Evolutionary conservation across 2,329 filamentous ascomycete genomes (phyloP), one percentile per base, ranked within the genome.

Genomic region (Ceratocystis huliohia): DNA sequence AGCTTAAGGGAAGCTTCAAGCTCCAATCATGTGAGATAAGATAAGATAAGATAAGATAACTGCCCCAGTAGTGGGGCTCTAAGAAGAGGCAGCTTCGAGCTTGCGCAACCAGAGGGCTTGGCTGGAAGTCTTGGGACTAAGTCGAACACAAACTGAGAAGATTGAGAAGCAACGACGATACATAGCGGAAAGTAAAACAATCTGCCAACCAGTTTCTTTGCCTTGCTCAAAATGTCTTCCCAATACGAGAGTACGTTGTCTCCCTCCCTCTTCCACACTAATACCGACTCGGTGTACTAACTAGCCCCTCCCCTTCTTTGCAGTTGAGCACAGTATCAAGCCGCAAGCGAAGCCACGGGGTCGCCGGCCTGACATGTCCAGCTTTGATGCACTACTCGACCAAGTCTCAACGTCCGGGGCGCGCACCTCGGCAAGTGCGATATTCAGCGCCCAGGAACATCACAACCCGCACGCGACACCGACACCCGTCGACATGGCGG

Each of bases 291-390:
- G 13, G 13, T 41, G 37, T 41, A 41, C 37, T 41, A 13, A 41
- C 37, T 15, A 15, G 13, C 28, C 46, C 61, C 50, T 48, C 20
- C 17, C 25, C 44, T 33, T 33, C 56, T 30, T 10, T 50, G 5
- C 69, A 87, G 84, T 87, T 73, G 84, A 87, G 73, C 84, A 87
- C 76, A 66, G 66, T 67, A 69, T 69, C 53, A 68, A 67, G 61
- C 50, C 66, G 15, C 41, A 64, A 15, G 25, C 65, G 44, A 46
- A 65, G 53, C 78, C 78, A 8, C 50, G 33, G 44, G 28, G 30
- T 30, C 83, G 84, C 50, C 81, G 82, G 72, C 75, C 83, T 69
- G 83, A 86, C 76, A 87, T 87, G 84, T 80, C 83, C 64, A 82
- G 80, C 69, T 87, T 86, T 76, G 80, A 76, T 71, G 79, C 81